phyloP scores from a whole-genome alignment of 768 basidiomycete species.

The Filobasidium floriforme region DNA sequence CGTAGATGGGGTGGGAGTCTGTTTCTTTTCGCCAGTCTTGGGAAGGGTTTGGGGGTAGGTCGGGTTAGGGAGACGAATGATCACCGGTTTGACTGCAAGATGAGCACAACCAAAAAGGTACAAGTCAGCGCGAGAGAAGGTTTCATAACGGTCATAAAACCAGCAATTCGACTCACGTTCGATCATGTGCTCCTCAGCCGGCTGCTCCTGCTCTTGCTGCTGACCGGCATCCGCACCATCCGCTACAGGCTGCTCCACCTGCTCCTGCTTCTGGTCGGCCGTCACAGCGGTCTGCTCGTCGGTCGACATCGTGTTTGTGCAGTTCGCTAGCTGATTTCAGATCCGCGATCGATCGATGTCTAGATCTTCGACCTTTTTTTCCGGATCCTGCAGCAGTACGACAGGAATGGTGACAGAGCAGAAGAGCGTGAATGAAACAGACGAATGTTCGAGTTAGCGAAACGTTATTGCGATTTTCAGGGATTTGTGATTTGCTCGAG shows the following conservation, averaged over 20 bases:
- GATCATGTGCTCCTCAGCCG: conserved; percentile 2
- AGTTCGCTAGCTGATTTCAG: no score
- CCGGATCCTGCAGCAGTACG: background rate
- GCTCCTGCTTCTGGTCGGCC: background rate
- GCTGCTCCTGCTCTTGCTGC: conserved; percentile 2
- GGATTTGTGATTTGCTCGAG: no score
- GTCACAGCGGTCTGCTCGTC: background rate
- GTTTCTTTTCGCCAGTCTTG: conserved; percentile 11
- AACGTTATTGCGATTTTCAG: no score
- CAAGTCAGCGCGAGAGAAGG: conserved; percentile 5
- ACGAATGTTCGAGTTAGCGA: no score
- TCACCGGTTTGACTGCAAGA: conserved; percentile 34
- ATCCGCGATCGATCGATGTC: no score
- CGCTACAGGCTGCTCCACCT: background rate
- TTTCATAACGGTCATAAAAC: background rate
- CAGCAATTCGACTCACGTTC: background rate
- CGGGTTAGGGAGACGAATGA: conserved; percentile 36
- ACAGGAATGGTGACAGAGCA: no score
- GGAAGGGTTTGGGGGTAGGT: conserved; percentile 34
- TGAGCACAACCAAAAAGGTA: background rate
- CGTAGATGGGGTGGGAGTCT: conserved; percentile 20
- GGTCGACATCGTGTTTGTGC: background rate
- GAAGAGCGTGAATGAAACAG: no score
- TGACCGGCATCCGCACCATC: background rate
- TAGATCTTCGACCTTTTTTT: background rate